These are phyloP conservation scores for Beauveria caledonica DNA, from an alignment of 2,329 filamentous ascomycete species.

Conservation along the genomic window DNA sequence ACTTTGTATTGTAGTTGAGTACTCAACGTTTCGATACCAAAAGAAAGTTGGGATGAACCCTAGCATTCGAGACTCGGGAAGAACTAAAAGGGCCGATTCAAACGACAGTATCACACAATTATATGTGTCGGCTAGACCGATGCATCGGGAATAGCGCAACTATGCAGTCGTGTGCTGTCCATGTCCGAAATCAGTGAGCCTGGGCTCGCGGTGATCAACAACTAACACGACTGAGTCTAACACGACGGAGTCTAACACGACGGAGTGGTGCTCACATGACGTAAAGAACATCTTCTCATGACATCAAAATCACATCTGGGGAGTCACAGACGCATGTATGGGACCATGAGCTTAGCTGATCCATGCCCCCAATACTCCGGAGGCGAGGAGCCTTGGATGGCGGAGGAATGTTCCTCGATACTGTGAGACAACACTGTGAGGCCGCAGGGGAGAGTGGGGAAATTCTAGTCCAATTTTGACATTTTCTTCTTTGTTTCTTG, in stretches of 20 bases:
- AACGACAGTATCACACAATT: too few species aligned
- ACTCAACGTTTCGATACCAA: not conserved
- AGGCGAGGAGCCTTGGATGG: not conserved
- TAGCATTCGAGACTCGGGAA: not conserved
- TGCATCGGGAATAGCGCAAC: not conserved
- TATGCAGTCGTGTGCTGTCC: not conserved
- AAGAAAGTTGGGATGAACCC: slow-evolving; percentile 3
- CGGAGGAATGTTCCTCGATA: not conserved
- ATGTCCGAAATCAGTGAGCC: not conserved
- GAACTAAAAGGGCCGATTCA: too few species aligned
- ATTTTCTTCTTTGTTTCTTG: not conserved
- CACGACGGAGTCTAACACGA: not conserved
- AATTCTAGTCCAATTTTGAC: not conserved
- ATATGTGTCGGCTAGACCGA: not conserved
- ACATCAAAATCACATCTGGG: not conserved
- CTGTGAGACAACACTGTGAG: not conserved
- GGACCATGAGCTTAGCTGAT: not conserved
- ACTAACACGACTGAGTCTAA: not conserved
- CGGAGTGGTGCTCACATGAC: not conserved
- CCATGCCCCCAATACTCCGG: not conserved
- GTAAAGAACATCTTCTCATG: not conserved
- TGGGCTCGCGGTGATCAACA: not conserved
- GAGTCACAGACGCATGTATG: not conserved
- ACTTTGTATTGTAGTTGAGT: slow-evolving; percentile 7
- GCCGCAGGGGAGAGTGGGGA: not conserved